A percentile compares a stretch with the other conserved stretches of the same genome.
Conservation (phyloP, 306 rosid genomes). For the Abrus precatorius region DNA sequence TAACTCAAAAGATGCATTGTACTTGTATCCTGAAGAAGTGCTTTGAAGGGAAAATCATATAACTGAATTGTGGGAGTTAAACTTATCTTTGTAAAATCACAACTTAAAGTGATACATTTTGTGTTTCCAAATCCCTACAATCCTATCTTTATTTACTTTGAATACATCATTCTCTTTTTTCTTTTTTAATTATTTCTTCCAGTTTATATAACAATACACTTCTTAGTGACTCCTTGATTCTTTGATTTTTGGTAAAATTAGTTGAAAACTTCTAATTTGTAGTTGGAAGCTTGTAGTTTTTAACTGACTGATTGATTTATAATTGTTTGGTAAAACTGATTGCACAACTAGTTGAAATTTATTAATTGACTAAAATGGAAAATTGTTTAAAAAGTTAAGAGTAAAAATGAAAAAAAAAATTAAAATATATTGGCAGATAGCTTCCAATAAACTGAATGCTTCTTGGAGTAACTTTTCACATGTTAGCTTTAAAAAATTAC, state of each 20-base stretch:
- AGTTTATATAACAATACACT: neutral
- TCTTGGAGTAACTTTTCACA: no score
- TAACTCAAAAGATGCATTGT: neutral
- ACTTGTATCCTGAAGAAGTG: neutral
- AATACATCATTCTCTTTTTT: neutral
- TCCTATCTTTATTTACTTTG: neutral
- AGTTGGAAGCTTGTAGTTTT: no score
- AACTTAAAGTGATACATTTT: conserved; percentile 12
- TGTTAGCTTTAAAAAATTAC: no score
- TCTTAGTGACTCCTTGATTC: neutral
- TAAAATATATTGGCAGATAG: no score
- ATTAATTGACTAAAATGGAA: no score
- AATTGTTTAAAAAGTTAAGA: no score
- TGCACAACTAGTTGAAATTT: no score
- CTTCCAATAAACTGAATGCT: no score
- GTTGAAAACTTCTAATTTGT: no score
- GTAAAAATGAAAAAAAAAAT: no score
- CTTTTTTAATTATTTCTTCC: neutral
- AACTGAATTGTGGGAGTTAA: neutral
- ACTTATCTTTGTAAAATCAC: neutral
- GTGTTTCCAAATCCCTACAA: neutral
- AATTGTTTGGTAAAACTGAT: no score
- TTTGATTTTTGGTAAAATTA: neutral
- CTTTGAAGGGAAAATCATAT: neutral
- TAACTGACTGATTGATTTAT: no score